Evolutionary conservation across 169 alveolate genomes (phyloP).

Genomic region (Babesia sp.): DNA sequence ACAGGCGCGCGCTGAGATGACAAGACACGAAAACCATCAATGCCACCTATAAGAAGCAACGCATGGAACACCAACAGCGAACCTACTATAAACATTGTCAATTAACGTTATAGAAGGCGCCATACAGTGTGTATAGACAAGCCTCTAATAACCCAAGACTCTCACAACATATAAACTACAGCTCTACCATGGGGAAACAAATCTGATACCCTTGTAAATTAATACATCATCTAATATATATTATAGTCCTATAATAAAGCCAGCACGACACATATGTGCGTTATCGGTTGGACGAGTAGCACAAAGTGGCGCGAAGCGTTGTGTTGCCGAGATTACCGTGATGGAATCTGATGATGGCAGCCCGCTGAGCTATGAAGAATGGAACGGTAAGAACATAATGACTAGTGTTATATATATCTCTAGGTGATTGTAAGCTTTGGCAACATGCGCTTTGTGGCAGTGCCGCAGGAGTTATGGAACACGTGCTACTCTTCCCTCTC

Average conservation of each 20-base stretch:
- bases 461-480: conserved; percentile 98
- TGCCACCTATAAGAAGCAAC: background rate
- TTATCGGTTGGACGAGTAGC: background rate
- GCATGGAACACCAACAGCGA: background rate
- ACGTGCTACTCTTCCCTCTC: conserved; percentile 92
- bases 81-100: background rate
- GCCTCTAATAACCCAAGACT: background rate
- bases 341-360: conserved; percentile 38
- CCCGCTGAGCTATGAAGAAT: conserved; percentile 28
- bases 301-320: background rate
- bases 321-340: background rate
- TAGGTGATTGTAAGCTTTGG: conserved; percentile 88
- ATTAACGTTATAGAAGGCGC: background rate
- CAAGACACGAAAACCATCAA: conserved; percentile 9
- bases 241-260: too few species aligned
- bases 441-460: conserved; percentile 95
- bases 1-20: background rate
- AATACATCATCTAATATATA: too few species aligned
- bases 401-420: background rate
- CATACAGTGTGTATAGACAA: background rate
- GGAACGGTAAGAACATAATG: background rate
- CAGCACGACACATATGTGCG: background rate
- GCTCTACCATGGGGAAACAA: background rate
- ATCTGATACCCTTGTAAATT: too few species aligned
- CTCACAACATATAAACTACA: background rate